Base-by-base conservation (phyloP, 1,139 yeast species). In the Candida labiduridarum region DNA sequence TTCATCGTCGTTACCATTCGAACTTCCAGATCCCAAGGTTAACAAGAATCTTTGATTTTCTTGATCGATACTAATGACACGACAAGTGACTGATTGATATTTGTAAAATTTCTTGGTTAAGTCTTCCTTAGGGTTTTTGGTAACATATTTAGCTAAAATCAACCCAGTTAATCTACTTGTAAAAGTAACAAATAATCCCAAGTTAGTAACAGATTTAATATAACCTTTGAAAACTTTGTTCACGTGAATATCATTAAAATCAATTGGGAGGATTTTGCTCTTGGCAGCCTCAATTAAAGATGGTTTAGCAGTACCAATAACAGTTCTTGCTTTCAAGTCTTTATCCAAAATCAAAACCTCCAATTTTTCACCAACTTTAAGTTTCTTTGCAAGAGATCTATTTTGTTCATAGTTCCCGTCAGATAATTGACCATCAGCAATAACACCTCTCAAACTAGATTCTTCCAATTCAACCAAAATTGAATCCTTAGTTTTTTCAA, bases 141-240 rank as follows among this genome's bases (percentile, higher is more conserved):
- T 77, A 15, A 92, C 86, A 61, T 86, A 85, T 63, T 86, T 85
- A 52, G 94, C 90, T 57, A 89, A 79, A 2, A 90, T 88, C 58
- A 94, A 78, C 45, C 97, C 98, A 31, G 91, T 88, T 57, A 92
- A 79, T 49, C 80, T 82, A 56, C 88, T 88, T 53, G 86, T 91
- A 68, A 94, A 94, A 0, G 87, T 82, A 51, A 94, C 87, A 65
- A 94, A 92, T 29, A 90, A 76, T 57, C 98, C 98, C 64, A 79
- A 78, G 49, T 77, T 81, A 18, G 95, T 87, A 29, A 89, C 85
- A 27, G 91, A 85, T 59, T 84, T 87, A 47, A 94, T 81, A 63
- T 78, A 92, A 41, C 98, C 99, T 54, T 82, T 76, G 48, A 88
- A 66, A 45, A 61, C 61, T 45, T 68, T 71, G n/a, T 78, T 72